phyloP scores from a whole-genome alignment of 2,329 filamentous ascomycete genomes.

The Aureobasidium melanogenum region DNA sequence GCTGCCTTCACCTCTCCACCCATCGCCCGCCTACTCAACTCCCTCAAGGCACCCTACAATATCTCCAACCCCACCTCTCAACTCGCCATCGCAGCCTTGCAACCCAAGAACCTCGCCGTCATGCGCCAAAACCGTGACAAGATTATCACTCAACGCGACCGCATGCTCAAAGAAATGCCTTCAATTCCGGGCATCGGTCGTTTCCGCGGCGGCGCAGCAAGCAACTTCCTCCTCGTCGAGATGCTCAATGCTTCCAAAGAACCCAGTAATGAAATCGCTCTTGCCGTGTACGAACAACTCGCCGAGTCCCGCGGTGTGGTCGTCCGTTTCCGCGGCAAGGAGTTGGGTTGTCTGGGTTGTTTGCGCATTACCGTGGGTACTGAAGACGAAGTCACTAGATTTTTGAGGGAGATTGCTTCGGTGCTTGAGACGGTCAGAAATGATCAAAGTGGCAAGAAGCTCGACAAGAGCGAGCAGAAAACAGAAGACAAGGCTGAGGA shows the following conservation, averaged over 20 bases:
- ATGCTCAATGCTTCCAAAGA: slow-evolving; percentile 59
- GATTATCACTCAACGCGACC: slow-evolving; percentile 68
- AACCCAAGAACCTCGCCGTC: slow-evolving; percentile 54
- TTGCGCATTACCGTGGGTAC: slow-evolving; percentile 89
- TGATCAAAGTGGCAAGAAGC: slow-evolving; percentile 24
- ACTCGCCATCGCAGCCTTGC: slow-evolving; percentile 66
- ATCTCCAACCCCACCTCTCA: slow-evolving; percentile 80
- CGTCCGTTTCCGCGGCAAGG: slow-evolving; percentile 86
- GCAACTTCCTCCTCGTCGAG: slow-evolving; percentile 88
- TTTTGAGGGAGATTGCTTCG: slow-evolving; percentile 58
- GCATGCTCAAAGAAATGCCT: slow-evolving; percentile 65
- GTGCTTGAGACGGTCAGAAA: slow-evolving; percentile 42
- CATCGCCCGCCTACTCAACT: slow-evolving; percentile 77
- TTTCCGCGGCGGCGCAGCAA: slow-evolving; percentile 68
- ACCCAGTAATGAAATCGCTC: slow-evolving; percentile 69
- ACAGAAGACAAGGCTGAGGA: slow-evolving; percentile 39
- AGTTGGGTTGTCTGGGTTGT: slow-evolving; percentile 81
- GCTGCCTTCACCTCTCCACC: slow-evolving; percentile 69
- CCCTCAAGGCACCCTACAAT: slow-evolving; percentile 93
- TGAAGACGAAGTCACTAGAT: slow-evolving; percentile 70
- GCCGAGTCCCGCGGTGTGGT: slow-evolving; percentile 85
- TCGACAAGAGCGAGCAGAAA: slow-evolving; percentile 22
- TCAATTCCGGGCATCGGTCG: slow-evolving; percentile 68
- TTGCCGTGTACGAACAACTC: slow-evolving; percentile 73
- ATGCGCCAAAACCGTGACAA: slow-evolving; percentile 64